These are phyloP conservation scores for Salisapilia sapeloensis DNA, from an alignment of 352 stramenopile species.

Conservation along the genomic window DNA sequence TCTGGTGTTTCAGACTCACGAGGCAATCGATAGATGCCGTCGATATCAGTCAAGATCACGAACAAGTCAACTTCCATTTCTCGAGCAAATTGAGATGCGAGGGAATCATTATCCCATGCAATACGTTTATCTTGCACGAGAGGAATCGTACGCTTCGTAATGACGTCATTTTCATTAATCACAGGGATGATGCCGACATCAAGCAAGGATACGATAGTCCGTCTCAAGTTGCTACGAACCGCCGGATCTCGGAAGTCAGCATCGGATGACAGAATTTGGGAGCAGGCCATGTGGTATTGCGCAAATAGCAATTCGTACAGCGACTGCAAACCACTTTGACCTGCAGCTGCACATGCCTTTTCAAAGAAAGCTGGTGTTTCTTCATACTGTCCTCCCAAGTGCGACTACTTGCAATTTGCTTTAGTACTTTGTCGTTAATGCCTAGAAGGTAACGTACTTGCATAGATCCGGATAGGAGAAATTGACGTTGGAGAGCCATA, in stretches of 20 bases:
- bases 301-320: conserved; percentile 78
- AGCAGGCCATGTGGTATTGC: conserved; percentile 72
- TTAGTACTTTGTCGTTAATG: no score
- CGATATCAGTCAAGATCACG: conserved; percentile 60
- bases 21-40: conserved; percentile 25
- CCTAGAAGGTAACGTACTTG: conserved; percentile 1
- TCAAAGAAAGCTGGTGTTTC: conserved; percentile 46
- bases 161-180: conserved; percentile 80
- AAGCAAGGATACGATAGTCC: conserved; percentile 40
- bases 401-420: conserved; percentile 20
- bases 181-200: conserved; percentile 73
- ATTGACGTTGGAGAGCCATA: conserved; percentile 68
- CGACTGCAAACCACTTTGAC: conserved; percentile 66
- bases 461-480: conserved; percentile 72
- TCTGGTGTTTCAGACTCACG: conserved; percentile 4
- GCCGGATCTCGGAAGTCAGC: conserved; percentile 49
- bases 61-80: conserved; percentile 60
- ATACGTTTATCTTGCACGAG: conserved; percentile 40
- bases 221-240: conserved; percentile 47
- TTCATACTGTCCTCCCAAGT: conserved; percentile 42
- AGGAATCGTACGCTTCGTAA: conserved; percentile 42
- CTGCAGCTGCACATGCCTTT: conserved; percentile 45
- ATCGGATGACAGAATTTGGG: conserved; percentile 65
- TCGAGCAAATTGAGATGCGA: conserved; percentile 56
- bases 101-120: conserved; percentile 75